Evolutionary conservation across 768 basidiomycete species (phyloP), one percentile per base, ranked within the genome.

Genomic region (Clitopilus passeckerianus): DNA sequence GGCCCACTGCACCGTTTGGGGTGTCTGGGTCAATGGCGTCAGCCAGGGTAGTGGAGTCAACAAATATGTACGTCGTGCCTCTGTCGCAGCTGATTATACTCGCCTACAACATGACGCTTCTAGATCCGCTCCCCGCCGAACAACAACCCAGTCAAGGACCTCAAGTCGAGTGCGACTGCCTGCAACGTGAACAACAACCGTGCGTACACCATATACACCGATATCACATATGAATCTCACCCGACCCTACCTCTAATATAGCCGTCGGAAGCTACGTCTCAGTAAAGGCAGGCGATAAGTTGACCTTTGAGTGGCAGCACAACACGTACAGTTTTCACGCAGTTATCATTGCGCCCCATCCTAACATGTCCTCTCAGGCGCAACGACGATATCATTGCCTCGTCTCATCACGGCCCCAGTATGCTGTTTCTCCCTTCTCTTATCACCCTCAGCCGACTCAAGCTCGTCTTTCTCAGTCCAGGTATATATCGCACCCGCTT

Each of bases 281-380:
- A 8, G 72, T 74, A 34, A 67, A 70, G 23, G 60, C 71, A 37
- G 73, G 71, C 6, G 73, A 73, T 56, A 65, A 64, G 46, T 59
- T 75, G 23, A 74, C 70, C 16, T 74, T 74, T 54, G 74, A 75
- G 56, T 75, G 74, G 74, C 68, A 69, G 60, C 73, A 75, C 34
- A 61, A 68, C 61, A 65, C 44, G 73, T 72, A 60, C 52, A 7
- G 67, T 56, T 33, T 24, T 34, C 34, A 9, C 23, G 10, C 34
- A 22, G 14, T 18, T 54, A 33, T 27, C 2, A 35, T 41, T 33
- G 9, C 35, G 33, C n/a, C 35, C 34, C 20, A 7, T 23, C 10
- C 57, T 34, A 54, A 10, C 34, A 27, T 10, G 22, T 15, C 53
- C 14, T 58, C 41, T 0, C 58, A 75, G 72, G 53, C 74, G 74